Evolutionary conservation across 345 rosid species (phyloP), one percentile per base, ranked within the genome.

Genomic region (Pelargonium nanum): DNA sequence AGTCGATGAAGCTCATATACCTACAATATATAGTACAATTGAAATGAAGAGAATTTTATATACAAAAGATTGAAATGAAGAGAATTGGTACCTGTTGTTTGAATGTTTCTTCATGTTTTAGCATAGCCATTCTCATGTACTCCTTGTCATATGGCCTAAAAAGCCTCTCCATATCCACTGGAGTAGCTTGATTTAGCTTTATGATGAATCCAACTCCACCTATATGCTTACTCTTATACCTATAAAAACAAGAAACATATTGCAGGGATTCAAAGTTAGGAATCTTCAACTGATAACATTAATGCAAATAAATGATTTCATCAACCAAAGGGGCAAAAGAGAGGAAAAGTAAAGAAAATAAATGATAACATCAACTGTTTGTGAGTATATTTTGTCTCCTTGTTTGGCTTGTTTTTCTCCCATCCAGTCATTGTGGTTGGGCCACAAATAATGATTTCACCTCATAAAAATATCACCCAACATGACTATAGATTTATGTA

Each of bases 51-150:
- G 8, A 6, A 19, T 30, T 17, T 24, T 44, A 26, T 1, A 59
- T 4, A 32, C 16, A 45, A 34, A 24, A 23, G 16, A 24, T 17
- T 20, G 30, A 28, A 21, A 26, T 17, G 22, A 30, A 20, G 22
- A 26, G 2, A 15, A 26, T 28, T 9, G 4, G 6, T 63, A 87
- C 99, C 99, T 93, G 99, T 64, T 87, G 79, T 80, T 80, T 93
- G 81, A 93, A 93, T 30, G 94, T 93, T 83, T 93, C 82, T 79
- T 93, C 99, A 63, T 93, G 99, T 74, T 85, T 85, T 54, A 93
- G 72, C 81, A 93, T 93, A 68, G 94, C 95, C 93, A 81, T 72
- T 79, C 80, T 89, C 99, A 93, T 85, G 82, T 54, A 78, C 64
- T 89, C 93, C 81, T 80, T 85, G 53, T 89, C 97, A 69, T 81